phyloP scores from a whole-genome alignment of 345 rosid species.

The Eucalyptus grandis region DNA sequence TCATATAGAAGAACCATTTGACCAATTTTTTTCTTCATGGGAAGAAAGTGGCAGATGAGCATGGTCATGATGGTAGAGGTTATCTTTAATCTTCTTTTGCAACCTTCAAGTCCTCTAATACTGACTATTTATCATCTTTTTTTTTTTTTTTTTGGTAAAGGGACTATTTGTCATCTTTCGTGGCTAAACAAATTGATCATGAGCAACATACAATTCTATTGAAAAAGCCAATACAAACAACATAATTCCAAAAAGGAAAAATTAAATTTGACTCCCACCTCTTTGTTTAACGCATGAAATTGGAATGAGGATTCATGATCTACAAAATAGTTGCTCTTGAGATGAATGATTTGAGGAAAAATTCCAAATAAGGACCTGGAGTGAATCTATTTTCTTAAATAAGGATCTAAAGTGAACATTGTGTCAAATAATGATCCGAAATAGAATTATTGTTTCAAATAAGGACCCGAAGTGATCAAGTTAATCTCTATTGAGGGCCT shows the following conservation, averaged over 20 bases:
- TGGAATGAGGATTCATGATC: background rate
- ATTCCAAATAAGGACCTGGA: too few relatives aligned
- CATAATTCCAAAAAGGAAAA: background rate
- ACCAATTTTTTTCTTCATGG: background rate
- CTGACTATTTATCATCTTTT: background rate
- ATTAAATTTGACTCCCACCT: background rate
- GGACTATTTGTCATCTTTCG: background rate
- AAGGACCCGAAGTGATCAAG: too few relatives aligned
- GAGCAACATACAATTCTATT: background rate
- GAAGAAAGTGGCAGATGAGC: background rate
- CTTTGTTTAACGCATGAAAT: background rate
- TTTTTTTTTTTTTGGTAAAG: too few relatives aligned
- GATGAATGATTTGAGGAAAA: too few relatives aligned
- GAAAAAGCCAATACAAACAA: background rate
- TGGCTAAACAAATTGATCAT: background rate
- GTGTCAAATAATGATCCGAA: too few relatives aligned
- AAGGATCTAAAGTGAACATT: too few relatives aligned
- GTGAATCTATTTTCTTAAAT: too few relatives aligned
- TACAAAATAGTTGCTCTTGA: background rate
- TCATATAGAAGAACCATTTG: too few relatives aligned
- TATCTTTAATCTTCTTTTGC: background rate
- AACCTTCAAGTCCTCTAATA: background rate
- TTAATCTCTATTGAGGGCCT: too few relatives aligned
- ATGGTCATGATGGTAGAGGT: background rate
- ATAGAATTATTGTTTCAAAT: too few relatives aligned